A percentile compares a stretch with the other conserved stretches of the same genome.
phyloP scores from a whole-genome alignment of 2,329 filamentous ascomycete genomes.

The Colletotrichum filicis region DNA sequence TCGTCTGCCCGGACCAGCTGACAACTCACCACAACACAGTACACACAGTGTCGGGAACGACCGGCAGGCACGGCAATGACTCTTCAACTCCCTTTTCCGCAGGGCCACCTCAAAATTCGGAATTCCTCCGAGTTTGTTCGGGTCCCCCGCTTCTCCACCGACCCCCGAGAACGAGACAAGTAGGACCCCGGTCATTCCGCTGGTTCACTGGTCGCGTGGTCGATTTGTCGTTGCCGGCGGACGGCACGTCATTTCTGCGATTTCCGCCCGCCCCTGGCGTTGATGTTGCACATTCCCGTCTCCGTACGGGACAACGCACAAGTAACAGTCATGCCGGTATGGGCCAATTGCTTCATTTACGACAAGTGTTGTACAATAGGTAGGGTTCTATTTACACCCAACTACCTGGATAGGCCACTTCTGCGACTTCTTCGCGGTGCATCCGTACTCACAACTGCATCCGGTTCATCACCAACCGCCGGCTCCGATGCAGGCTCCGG shows the following conservation, averaged over 20 bases:
- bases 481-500: neutral
- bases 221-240: constrained; percentile 15
- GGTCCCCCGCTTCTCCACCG: constrained; percentile 15
- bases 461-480: neutral
- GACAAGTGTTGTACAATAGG: neutral
- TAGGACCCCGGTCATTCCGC: constrained; percentile 11
- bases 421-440: neutral
- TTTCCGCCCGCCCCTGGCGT: constrained; percentile 7
- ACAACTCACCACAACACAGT: neutral
- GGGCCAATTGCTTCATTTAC: neutral
- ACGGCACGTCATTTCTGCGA: neutral
- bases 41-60: neutral
- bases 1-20: neutral
- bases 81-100: neutral
- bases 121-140: constrained; percentile 19
- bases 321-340: neutral
- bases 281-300: neutral
- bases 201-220: constrained; percentile 3
- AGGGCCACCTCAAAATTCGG: neutral
- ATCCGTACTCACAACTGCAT: neutral
- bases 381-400: neutral
- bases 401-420: neutral
- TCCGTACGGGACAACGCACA: neutral
- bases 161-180: constrained; percentile 12
- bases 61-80: neutral